Conservation (phyloP, 768 basidiomycete genomes). For the Stropharia rugosoannulata region DNA sequence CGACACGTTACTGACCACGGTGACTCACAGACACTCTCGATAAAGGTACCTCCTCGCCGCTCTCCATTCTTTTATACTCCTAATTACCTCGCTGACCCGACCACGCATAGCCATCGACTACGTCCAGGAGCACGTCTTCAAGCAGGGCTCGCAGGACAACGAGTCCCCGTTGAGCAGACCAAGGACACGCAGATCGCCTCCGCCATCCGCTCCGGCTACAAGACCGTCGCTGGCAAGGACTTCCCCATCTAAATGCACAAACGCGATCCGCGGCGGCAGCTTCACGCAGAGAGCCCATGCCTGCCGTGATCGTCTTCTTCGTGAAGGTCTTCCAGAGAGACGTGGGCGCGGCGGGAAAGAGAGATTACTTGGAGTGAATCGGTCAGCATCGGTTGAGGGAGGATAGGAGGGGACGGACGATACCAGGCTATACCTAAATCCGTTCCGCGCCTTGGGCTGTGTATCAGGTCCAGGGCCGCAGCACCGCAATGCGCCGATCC, state of each 20-base stretch:
- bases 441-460: too few relatives aligned
- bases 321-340: too few relatives aligned
- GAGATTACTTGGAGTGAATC: too few relatives aligned
- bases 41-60: neutral
- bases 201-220: constrained; percentile 22
- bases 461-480: too few relatives aligned
- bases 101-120: constrained; percentile 14
- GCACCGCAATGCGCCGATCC: too few relatives aligned
- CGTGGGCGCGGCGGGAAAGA: too few relatives aligned
- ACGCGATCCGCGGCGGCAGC: neutral
- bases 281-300: too few relatives aligned
- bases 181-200: constrained; percentile 29
- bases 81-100: neutral
- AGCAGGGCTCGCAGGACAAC: constrained; percentile 27
- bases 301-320: too few relatives aligned
- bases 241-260: neutral
- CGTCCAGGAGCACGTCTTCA: constrained; percentile 18
- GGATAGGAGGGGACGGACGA: too few relatives aligned
- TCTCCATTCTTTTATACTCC: too few relatives aligned
- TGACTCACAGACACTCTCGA: neutral
- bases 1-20: neutral
- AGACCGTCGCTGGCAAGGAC: constrained; percentile 22
- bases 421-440: too few relatives aligned
- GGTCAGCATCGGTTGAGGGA: too few relatives aligned
- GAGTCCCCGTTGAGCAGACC: constrained; percentile 28